Percentiles rank a stretch among this genome's conserved stretches.
phyloP scores from a whole-genome alignment of 2,329 filamentous ascomycete genomes.

The Blastomyces parvus region DNA sequence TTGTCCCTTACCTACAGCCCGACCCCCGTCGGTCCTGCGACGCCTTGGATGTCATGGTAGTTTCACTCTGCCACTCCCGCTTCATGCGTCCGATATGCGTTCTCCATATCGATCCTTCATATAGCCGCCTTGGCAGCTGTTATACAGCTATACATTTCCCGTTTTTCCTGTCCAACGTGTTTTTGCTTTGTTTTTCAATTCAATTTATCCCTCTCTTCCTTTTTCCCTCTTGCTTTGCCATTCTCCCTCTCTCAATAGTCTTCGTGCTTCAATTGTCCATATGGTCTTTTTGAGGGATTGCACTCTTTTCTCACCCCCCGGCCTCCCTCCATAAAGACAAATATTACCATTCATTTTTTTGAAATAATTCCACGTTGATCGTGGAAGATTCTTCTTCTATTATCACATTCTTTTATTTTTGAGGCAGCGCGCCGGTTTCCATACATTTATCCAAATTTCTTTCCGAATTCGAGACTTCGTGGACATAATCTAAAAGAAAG shows the following conservation, averaged over 20 bases:
- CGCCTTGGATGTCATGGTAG: constrained; percentile 9
- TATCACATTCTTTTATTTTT: constrained; percentile 6
- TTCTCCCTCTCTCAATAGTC: constrained; percentile 9
- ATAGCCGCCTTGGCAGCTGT: constrained; percentile 12
- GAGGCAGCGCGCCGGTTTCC: constrained; percentile 6
- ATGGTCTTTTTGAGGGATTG: constrained; percentile 16
- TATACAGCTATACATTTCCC: constrained; percentile 7
- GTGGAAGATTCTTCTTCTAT: constrained; percentile 12
- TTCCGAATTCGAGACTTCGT: neutral
- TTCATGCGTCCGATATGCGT: constrained; percentile 19
- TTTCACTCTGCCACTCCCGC: constrained; percentile 18
- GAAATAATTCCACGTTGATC: constrained; percentile 18
- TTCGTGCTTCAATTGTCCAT: constrained; percentile 11
- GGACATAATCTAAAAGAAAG: neutral
- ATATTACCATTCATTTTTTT: constrained; percentile 7
- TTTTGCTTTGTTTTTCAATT: constrained; percentile 7
- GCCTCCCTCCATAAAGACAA: constrained; percentile 11
- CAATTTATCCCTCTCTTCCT: constrained; percentile 14
- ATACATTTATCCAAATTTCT: neutral
- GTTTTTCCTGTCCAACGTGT: constrained; percentile 4
- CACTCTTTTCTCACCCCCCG: constrained; percentile 15
- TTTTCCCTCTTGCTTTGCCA: constrained; percentile 5
- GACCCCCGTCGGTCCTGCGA: constrained; percentile 8
- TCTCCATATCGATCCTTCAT: constrained; percentile 12
- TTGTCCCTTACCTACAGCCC: neutral